Evolutionary conservation across 441 rosid genomes (phyloP), one percentile per base, ranked within the genome.

Genomic region (Adansonia grandidieri): DNA sequence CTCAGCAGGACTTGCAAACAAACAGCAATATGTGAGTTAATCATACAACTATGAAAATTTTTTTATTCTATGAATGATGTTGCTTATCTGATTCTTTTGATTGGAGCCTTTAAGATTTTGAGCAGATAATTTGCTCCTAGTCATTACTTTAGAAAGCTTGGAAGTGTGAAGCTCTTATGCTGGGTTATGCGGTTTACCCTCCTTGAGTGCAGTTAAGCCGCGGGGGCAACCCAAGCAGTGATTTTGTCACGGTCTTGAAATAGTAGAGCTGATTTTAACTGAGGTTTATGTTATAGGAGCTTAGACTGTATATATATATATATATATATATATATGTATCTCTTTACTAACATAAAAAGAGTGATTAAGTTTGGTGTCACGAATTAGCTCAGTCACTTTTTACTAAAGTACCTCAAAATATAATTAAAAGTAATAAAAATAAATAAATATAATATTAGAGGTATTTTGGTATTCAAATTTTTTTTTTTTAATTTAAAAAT

Each of bases 1-100:
- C 93, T 79, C 95, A 89, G 80, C 94, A 94, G 86, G 99, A 94
- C 82, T 82, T 92, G 85, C 98, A 94, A 88, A 82, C 94, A 63
- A 94, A 92, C 86, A 92, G 98, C 82, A 93, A 91, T 82, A 89
- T 96, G 99, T 96, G 82, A 88, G 94, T 83, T 61, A 9, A 81
- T 63, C 17, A 24, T 42, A 72, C 40, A 70, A 20, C 7, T 13
- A 58, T 5, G 17, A 11, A 56, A 19, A 53, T 37, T 2, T 10
- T 32, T 72, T 61, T 15, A 9, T 70, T 53, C 20, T 61, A 17
- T 77, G 24, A 51, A 44, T 61, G 75, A 67, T 66, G 13, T 62
- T 65, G 37, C 71, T 53, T 68, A 9, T n/a, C 13, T 54, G 0
- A 9, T 63, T 77, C 47, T 17, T 80, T 57, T 56, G 6, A 10